Percentiles rank a stretch among this genome's conserved stretches.
These are phyloP conservation scores for Parathielavia hyrcaniae DNA, from an alignment of 495 filamentous ascomycete species.

Conservation along the genomic window DNA sequence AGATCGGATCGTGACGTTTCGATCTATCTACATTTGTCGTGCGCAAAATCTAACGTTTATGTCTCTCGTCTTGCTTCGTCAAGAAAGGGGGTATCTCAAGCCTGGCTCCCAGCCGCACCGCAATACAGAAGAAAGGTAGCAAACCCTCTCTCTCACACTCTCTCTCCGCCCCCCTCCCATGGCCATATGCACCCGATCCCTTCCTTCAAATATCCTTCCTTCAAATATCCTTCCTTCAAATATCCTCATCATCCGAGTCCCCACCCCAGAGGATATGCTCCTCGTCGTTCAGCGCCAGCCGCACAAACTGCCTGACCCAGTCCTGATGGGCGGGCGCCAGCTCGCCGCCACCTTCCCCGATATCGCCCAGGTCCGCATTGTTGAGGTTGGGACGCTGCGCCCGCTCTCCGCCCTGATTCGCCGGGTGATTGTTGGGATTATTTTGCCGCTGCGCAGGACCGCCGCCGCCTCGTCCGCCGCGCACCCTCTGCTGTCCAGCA, in stretches of 20 bases:
- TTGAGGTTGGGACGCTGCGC: constrained; percentile 23
- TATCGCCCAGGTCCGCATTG: constrained; percentile 17
- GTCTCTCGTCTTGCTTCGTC: background rate
- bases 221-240: background rate
- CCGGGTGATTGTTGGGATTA: constrained; percentile 24
- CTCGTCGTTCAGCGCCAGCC: constrained; percentile 47
- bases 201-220: background rate
- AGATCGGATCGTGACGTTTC: background rate
- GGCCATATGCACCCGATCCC: no score
- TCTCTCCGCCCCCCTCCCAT: no score
- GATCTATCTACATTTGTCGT: background rate
- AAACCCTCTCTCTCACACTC: no score
- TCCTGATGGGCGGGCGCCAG: constrained; percentile 38
- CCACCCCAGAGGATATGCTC: constrained; percentile 42
- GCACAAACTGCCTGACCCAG: constrained; percentile 51
- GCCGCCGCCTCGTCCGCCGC: constrained; percentile 22
- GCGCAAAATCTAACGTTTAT: background rate
- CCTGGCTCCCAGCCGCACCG: no score
- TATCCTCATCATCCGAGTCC: constrained; percentile 25
- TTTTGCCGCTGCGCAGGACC: constrained; percentile 26
- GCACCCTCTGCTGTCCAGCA: constrained; percentile 7
- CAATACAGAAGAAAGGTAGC: no score
- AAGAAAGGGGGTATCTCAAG: background rate
- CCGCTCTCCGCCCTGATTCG: constrained; percentile 21
- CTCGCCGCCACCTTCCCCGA: constrained; percentile 10